Base-by-base conservation (phyloP, 768 basidiomycete genomes). In the Lactarius indigo region DNA sequence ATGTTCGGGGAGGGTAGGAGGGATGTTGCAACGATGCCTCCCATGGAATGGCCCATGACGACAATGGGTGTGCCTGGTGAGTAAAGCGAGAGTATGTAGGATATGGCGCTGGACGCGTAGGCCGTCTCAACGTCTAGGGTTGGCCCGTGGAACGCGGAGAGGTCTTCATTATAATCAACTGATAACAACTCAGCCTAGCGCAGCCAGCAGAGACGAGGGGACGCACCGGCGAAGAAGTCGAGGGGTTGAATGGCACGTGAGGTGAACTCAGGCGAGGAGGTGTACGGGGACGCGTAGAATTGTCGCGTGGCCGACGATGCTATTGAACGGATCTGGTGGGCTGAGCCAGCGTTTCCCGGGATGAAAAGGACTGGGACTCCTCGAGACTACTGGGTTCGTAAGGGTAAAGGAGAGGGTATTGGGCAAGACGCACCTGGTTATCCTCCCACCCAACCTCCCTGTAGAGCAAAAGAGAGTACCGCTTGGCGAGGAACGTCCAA, bases 101-200 rank as follows among this genome's bases (percentile, higher is more conserved):
- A 76, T 65, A 97, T 85, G 17, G 90, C 89, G 52, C 82, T 79
- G 39, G 84, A 78, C 15, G 92, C 82, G 76, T 94, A 98, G 31
- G 80, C 76, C 26, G 87, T 90, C 77, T 99, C 90, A 5, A 92
- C 85, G 66, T 88, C 84, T 13, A 98, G 81, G 0, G 96, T 98
- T 0, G 89, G 83, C 0, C 93, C 93, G 77, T 98, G 94, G 71
- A 98, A 92, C 0, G 97, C 97, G 10, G 94, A 95, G 39, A 98
- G 85, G 72, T 98, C 97, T 76, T 98, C 97, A 73, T 98, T 97
- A 80, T 94, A 96, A 74, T 98, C 96, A 72, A 94, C 94, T 92
- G 72, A 17, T n/a, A 31, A 41, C 57, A 26, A 65, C 39, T 59
- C 5, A 65, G 42, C 39, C n/a, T 37, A 57, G 62, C 37, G 31